Evolutionary conservation across 1,284 basidiomycete species (phyloP).

Genomic region (Leucoagaricus sp.): DNA sequence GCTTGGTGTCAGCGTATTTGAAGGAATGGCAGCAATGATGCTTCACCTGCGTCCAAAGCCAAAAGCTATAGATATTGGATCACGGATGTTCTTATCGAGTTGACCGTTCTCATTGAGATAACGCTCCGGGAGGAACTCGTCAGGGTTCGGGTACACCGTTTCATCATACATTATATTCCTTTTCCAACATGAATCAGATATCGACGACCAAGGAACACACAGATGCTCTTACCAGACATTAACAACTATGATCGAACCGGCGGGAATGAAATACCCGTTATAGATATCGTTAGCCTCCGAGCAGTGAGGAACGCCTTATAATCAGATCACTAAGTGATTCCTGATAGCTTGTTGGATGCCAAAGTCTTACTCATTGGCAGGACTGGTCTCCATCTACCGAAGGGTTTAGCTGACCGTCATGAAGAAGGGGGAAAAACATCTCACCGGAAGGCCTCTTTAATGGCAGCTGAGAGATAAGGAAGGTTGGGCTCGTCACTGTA

Average conservation of each 20-base stretch:
- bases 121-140: slow-evolving; percentile 20
- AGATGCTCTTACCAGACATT: slow-evolving; percentile 28
- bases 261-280: slow-evolving; percentile 39
- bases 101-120: slow-evolving; percentile 18
- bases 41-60: slow-evolving; percentile 18
- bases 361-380: not conserved
- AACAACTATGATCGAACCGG: slow-evolving; percentile 30
- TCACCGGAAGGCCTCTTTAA: slow-evolving; percentile 2
- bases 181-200: not conserved
- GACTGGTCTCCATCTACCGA: slow-evolving; percentile 10
- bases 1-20: too few relatives aligned
- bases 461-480: slow-evolving; percentile 5
- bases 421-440: too few relatives aligned
- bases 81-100: not conserved
- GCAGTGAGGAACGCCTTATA: slow-evolving; percentile 35
- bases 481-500: slow-evolving; percentile 11
- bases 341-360: not conserved
- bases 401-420: not conserved
- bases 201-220: not conserved
- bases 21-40: not conserved
- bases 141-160: slow-evolving; percentile 19
- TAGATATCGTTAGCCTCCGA: slow-evolving; percentile 36
- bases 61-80: slow-evolving; percentile 13
- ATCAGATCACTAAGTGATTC: too few relatives aligned
- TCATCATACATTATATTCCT: slow-evolving; percentile 24